A percentile compares a stretch with the other conserved stretches of the same genome.
Conservation (phyloP, 139 green algal genomes). For the Micractinium sp. region DNA sequence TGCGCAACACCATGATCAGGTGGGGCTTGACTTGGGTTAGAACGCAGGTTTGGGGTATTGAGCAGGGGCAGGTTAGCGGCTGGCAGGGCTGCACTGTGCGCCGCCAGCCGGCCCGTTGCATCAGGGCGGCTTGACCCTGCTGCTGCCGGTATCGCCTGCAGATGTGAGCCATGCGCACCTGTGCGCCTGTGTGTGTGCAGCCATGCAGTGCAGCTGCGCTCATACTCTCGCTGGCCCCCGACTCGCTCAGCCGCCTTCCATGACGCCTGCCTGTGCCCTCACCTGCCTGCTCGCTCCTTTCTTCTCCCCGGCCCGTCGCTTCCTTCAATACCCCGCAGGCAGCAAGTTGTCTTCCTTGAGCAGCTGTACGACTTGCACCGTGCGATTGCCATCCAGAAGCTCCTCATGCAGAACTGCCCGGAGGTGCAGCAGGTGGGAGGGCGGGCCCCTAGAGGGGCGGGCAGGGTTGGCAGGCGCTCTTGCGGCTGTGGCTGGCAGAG, state of each 20-base stretch:
- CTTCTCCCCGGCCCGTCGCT: neutral
- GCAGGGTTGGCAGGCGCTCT: neutral
- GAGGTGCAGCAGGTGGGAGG: constrained; percentile 33
- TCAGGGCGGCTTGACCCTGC: neutral
- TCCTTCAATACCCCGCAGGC: constrained; percentile 3
- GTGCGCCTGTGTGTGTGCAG: neutral
- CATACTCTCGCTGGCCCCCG: too few species aligned
- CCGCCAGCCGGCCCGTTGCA: neutral
- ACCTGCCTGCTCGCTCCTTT: neutral
- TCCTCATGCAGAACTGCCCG: constrained; percentile 43
- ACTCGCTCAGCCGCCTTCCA: too few species aligned
- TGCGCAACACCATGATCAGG: constrained; percentile 39
- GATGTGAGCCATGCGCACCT: neutral
- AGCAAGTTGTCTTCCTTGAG: constrained; percentile 45
- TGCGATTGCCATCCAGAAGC: constrained; percentile 44
- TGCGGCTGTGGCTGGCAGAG: neutral
- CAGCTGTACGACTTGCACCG: constrained; percentile 50
- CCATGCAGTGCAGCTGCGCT: neutral
- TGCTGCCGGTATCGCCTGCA: neutral
- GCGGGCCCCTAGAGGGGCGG: neutral
- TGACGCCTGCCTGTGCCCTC: neutral
- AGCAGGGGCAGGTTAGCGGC: neutral
- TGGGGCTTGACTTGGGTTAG: neutral
- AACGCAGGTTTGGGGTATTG: neutral
- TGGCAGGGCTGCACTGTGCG: too few species aligned